Evolutionary conservation across 257 asterid species (phyloP).

Genomic region (Solanum sejunctum): DNA sequence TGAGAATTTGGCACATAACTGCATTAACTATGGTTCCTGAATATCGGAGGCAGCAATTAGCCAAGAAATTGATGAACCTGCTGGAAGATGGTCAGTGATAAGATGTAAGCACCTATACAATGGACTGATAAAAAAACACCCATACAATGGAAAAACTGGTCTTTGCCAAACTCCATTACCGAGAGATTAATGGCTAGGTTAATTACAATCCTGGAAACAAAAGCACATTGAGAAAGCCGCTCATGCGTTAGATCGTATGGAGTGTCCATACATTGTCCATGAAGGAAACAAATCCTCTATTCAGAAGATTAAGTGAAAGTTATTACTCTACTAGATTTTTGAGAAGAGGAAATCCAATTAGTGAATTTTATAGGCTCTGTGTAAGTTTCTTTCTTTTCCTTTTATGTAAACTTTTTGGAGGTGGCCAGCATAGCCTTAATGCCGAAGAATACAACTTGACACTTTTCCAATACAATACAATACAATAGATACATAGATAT

Average conservation of each 20-base stretch:
- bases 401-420: no score
- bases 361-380: no score
- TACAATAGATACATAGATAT: no score
- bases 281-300: no score
- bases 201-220: background rate
- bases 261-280: background rate
- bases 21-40: constrained; percentile 93
- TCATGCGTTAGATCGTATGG: background rate
- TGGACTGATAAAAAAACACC: background rate
- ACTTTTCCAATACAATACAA: no score
- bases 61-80: constrained; percentile 86
- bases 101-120: constrained; percentile 36
- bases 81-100: constrained; percentile 83
- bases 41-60: constrained; percentile 84
- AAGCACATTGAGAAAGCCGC: background rate
- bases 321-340: no score
- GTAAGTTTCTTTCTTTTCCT: no score
- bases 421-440: no score
- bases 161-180: background rate
- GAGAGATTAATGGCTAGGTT: background rate
- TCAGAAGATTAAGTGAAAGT: no score
- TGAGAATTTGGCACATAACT: constrained; percentile 91
- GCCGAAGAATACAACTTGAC: no score
- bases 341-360: no score
- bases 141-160: background rate